phyloP scores from a whole-genome alignment of 331 rosid species.

The Spiraea crenata region DNA sequence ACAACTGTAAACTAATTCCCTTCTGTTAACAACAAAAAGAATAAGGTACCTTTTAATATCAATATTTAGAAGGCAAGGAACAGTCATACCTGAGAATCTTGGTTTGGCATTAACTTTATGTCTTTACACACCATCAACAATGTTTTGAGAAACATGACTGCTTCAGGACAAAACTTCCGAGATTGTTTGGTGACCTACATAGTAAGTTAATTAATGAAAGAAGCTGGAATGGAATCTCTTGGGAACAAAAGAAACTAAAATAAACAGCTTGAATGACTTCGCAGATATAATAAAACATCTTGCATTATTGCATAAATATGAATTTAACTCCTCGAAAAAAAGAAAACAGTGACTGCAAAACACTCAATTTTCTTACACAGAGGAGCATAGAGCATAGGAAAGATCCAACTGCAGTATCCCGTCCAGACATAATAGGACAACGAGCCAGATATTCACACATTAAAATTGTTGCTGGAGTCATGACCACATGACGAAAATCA shows the following conservation, averaged over 20 bases:
- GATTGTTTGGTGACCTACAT: slow-evolving; percentile 74
- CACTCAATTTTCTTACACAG: slow-evolving; percentile 47
- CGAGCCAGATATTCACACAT: slow-evolving; percentile 91
- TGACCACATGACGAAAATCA: slow-evolving; percentile 86
- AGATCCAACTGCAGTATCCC: slow-evolving; percentile 76
- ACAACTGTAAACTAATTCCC: slow-evolving; percentile 13
- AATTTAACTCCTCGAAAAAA: background rate
- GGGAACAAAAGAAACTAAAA: background rate
- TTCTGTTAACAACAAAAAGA: background rate
- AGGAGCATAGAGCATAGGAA: slow-evolving; percentile 86
- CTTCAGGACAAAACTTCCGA: slow-evolving; percentile 81
- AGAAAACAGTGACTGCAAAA: slow-evolving; percentile 1
- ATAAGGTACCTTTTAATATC: background rate
- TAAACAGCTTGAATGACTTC: background rate
- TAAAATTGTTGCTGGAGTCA: slow-evolving; percentile 72
- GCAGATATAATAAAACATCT: too few relatives aligned
- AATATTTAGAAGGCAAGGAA: slow-evolving; percentile 11
- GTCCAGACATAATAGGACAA: slow-evolving; percentile 64
- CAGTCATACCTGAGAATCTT: slow-evolving; percentile 63
- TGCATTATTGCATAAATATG: too few relatives aligned
- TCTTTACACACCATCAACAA: slow-evolving; percentile 52
- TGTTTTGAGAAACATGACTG: slow-evolving; percentile 61
- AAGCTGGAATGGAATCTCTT: slow-evolving; percentile 22
- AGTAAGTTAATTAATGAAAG: slow-evolving; percentile 29
- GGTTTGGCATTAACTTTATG: slow-evolving; percentile 32